These are phyloP conservation scores for Phyllosticta paracitricarpa DNA, from an alignment of 2,329 filamentous ascomycete species.

Conservation along the genomic window DNA sequence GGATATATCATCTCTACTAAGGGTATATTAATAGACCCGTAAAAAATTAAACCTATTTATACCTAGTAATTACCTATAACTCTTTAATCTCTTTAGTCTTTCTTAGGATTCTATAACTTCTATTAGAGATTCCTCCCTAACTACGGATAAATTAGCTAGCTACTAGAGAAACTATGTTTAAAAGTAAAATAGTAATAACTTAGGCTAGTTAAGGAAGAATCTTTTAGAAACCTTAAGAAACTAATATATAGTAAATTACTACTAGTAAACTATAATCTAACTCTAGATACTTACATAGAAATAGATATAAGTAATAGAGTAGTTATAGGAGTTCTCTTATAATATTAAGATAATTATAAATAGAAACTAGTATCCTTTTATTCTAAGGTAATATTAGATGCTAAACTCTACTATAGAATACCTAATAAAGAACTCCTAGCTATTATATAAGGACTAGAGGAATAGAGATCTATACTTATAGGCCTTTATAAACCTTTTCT, in stretches of 20 bases:
- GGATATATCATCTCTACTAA: conserved; percentile 11
- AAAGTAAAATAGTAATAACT: no score
- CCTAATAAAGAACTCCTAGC: not conserved
- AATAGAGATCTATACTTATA: not conserved
- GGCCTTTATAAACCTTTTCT: not conserved
- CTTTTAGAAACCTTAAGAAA: not conserved
- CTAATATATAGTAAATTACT: not conserved
- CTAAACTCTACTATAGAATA: not conserved
- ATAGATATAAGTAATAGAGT: not conserved
- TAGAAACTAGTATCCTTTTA: not conserved
- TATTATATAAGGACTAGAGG: not conserved
- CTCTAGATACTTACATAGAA: not conserved
- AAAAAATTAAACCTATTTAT: conserved; percentile 9
- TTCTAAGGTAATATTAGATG: not conserved
- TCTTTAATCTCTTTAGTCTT: conserved; percentile 7
- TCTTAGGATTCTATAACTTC: conserved; percentile 12
- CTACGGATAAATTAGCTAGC: not conserved
- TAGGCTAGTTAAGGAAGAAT: no score
- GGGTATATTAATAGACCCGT: conserved; percentile 6
- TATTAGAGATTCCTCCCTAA: not conserved
- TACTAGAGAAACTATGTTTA: not conserved
- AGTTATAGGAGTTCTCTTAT: not conserved
- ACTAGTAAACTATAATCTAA: not conserved
- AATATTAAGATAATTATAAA: not conserved
- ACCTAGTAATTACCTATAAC: not conserved